Evolutionary conservation across 441 rosid species (phyloP).

Genomic region (Bocquillonia castaneifolia): DNA sequence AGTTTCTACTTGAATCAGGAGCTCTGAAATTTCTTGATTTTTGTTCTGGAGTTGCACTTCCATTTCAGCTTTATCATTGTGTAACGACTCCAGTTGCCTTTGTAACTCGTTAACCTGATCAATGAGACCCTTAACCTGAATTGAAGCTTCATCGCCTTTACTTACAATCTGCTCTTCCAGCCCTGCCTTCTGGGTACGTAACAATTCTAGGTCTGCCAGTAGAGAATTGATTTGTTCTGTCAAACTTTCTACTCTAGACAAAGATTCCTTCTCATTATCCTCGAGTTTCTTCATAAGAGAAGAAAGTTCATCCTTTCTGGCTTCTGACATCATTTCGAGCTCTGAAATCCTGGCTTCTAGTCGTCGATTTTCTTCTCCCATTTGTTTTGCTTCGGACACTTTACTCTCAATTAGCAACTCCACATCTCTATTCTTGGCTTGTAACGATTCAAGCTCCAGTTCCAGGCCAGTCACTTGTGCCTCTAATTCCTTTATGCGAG

Average conservation of each 20-base stretch:
- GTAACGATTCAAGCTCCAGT: conserved; percentile 48
- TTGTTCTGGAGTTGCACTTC: conserved; percentile 52
- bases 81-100: conserved; percentile 47
- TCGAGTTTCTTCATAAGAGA: conserved; percentile 44
- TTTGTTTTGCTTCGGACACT: conserved; percentile 41
- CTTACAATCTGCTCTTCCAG: conserved; percentile 42
- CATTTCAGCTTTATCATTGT: conserved; percentile 46
- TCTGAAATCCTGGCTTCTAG: conserved; percentile 46
- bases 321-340: conserved; percentile 41
- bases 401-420: conserved; percentile 51
- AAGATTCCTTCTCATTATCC: conserved; percentile 49
- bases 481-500: conserved; percentile 45
- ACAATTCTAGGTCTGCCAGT: conserved; percentile 31
- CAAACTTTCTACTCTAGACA: conserved; percentile 51
- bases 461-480: conserved; percentile 45
- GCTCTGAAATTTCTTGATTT: conserved; percentile 45
- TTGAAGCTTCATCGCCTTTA: conserved; percentile 44
- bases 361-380: conserved; percentile 43
- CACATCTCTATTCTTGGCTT: conserved; percentile 40
- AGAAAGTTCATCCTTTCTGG: conserved; percentile 45
- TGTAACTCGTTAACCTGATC: conserved; percentile 43
- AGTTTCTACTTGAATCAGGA: conserved; percentile 40
- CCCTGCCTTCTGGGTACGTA: conserved; percentile 37
- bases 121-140: conserved; percentile 32
- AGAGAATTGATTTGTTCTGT: conserved; percentile 37